Evolutionary conservation across 768 basidiomycete species (phyloP), one percentile per base, ranked within the genome.

Genomic region (Mycena floridula): DNA sequence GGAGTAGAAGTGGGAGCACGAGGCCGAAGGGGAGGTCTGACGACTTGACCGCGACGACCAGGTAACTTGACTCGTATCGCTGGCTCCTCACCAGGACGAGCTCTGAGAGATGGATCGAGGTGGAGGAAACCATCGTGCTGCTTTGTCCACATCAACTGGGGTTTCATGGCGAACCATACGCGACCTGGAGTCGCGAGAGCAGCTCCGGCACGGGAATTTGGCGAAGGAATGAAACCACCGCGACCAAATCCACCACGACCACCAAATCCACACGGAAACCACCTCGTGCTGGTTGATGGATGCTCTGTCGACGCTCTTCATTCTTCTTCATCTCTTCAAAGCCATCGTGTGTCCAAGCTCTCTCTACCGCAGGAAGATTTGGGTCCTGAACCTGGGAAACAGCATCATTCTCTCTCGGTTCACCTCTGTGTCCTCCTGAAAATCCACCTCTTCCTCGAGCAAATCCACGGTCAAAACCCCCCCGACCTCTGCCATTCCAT

Each of bases 311-410:
- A 43, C 72, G 70, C 46, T 89, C 85, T 47, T 90, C 89, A 53
- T 75, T 76, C 43, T 72, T 72, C 63, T 80, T 88, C 77, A 91
- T 77, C 66, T 94, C 88, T 61, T 91, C 89, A 50, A 83, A 94
- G 2, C 89, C 89, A 57, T 90, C 89, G 57, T 93, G 90, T 0
- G 75, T 81, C 90, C 90, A 92, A 3, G 77, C 60, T 27, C 71
- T 76, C 49, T 89, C 85, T 35, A 85, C 74, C 11, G 79, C 80
- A 4, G 81, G 78, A 5, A 77, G 50, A 21, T 73, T 37, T 18
- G 42, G 22, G 27, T 35, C 35, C 12, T 20, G 3, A 8, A 45
- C 52, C 6, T 44, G 42, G 28, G 45, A n/a, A 21, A 42, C 50
- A 25, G 52, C 59, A 41, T 56, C 57, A 44, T 54, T 57, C 30